Base-by-base conservation (phyloP, 2,329 filamentous ascomycete genomes). In the Ceratocystis ficicola region DNA sequence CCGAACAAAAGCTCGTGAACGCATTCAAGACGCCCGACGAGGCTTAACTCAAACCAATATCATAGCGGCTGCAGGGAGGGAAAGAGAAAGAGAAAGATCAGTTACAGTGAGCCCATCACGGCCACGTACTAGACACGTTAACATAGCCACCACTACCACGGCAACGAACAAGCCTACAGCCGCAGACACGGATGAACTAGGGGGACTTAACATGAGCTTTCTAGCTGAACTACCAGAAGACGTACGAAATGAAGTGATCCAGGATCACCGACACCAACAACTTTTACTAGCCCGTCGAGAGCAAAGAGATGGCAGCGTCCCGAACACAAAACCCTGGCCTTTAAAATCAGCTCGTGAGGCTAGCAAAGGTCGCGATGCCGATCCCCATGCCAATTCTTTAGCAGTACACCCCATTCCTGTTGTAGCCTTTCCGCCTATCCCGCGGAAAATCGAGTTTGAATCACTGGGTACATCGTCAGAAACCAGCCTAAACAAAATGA, bases 191-290 rank as follows among this genome's bases (percentile, higher is more conserved):
- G 28, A 36, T 59, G 59, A 57, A 1, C 50, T 36, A 32, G 59
- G 44, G 15, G 79, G 82, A 52, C 75, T 90, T 2, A 87, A 90
- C 67, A 78, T 83, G 0, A 85, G 86, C 0, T 92, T 96, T 71
- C 83, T 97, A 2, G 84, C 87, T 0, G 90, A 91, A 17, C 78
- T 97, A 0, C 93, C 93, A 0, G 86, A 88, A 69, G 89, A 95
- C 60, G 82, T 95, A 60, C 84, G 89, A 12, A 79, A 77, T 17
- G 92, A 97, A 74, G 81, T 97, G 5, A 75, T 96, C 1, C 85
- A 84, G 22, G 89, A 95, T 71, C 86, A 92, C 71, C 81, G 80
- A 44, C 82, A 81, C 22, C 81, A 65, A 46, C 22, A 30, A n/a
- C 36, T 41, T 41, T 41, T 41, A 41, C 41, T 22, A 17, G 52